Evolutionary conservation across 768 basidiomycete species (phyloP).

Genomic region (Boletus reticuloceps): DNA sequence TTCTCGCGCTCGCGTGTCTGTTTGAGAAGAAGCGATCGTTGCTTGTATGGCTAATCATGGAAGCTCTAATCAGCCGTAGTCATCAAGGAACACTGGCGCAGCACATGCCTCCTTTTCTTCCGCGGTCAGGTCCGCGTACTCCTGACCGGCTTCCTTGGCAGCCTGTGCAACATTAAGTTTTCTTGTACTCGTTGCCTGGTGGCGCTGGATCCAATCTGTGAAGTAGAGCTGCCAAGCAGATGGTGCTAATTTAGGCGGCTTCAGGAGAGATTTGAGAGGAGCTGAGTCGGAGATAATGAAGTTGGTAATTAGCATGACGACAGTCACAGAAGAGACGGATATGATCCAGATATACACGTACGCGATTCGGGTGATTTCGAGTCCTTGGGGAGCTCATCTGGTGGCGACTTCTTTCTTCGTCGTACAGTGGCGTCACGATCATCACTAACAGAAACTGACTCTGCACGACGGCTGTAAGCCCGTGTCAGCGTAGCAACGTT

Average conservation of each 20-base stretch:
- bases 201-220: constrained; percentile 89
- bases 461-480: constrained; percentile 64
- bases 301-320: constrained; percentile 27
- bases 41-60: constrained; percentile 71
- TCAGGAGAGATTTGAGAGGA: constrained; percentile 72
- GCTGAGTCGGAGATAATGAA: constrained; percentile 41
- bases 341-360: constrained; percentile 38
- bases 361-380: constrained; percentile 44
- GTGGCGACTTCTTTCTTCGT: constrained; percentile 44
- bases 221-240: constrained; percentile 98
- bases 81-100: constrained; percentile 24
- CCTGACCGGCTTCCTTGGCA: constrained; percentile 90
- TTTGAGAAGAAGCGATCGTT: constrained; percentile 80
- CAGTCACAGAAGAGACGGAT: constrained; percentile 26
- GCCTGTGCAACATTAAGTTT: constrained; percentile 95
- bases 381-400: constrained; percentile 36
- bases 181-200: constrained; percentile 72
- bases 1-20: constrained; percentile 82
- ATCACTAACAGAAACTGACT: constrained; percentile 57
- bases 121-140: constrained; percentile 73
- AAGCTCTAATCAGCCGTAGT: constrained; percentile 17
- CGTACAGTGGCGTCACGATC: constrained; percentile 77
- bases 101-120: constrained; percentile 80
- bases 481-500: constrained; percentile 50
- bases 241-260: constrained; percentile 87